Conservation (phyloP, 2,329 filamentous ascomycete genomes). For the Fusarium cyanostomum region DNA sequence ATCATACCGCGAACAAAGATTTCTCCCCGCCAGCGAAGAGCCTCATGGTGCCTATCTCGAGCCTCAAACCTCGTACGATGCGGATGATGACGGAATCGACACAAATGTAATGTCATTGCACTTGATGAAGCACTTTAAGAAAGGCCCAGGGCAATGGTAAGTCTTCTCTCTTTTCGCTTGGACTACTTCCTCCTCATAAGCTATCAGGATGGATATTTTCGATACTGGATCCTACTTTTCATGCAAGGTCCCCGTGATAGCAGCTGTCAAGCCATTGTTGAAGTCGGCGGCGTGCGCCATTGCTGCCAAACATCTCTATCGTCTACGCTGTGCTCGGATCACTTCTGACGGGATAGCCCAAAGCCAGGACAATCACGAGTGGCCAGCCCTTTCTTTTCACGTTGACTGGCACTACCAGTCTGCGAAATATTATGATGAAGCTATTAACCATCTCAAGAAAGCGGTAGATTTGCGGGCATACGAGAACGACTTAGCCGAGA, state of each 20-base stretch:
- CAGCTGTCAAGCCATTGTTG: slow-evolving; percentile 22
- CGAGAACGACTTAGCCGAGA: slow-evolving; percentile 49
- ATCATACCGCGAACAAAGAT: neutral
- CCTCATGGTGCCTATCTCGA: neutral
- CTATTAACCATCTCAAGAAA: slow-evolving; percentile 25
- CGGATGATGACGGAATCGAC: neutral
- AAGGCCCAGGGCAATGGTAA: slow-evolving; percentile 35
- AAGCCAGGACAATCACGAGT: neutral
- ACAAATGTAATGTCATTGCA: slow-evolving; percentile 16
- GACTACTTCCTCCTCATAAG: accelerated
- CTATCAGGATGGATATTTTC: slow-evolving; percentile 34
- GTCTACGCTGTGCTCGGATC: neutral
- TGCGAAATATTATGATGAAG: slow-evolving; percentile 36
- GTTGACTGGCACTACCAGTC: slow-evolving; percentile 37
- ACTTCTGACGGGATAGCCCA: neutral
- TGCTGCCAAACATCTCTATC: slow-evolving; percentile 31
- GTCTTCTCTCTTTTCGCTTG: accelerated
- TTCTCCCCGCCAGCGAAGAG: accelerated
- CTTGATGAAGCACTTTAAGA: slow-evolving; percentile 31
- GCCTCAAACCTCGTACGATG: neutral
- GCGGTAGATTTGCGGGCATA: slow-evolving; percentile 44
- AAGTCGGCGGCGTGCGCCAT: slow-evolving; percentile 37
- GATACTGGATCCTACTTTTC: slow-evolving; percentile 39
- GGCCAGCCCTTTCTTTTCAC: neutral
- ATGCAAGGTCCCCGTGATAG: slow-evolving; percentile 36